phyloP scores from a whole-genome alignment of 805 yeast genomes.

The Monosporozyma solicola region DNA sequence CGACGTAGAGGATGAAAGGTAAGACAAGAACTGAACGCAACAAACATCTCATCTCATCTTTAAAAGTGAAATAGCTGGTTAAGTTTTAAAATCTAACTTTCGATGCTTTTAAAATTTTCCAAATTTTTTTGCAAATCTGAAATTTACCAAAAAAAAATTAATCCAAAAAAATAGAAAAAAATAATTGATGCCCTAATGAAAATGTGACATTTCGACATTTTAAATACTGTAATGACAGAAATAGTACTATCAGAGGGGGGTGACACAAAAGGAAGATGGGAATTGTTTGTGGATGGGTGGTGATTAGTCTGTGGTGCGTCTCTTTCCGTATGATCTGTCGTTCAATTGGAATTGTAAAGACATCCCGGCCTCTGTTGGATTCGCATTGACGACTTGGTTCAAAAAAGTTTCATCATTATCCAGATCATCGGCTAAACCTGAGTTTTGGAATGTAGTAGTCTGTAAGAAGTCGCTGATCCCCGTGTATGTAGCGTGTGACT shows the following conservation, averaged over 20 bases:
- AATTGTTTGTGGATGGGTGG: too few relatives aligned
- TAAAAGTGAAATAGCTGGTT: not conserved
- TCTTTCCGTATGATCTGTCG: slow-evolving; percentile 4
- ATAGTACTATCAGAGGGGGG: not conserved
- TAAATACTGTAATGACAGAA: not conserved
- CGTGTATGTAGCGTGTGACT: slow-evolving; percentile 6
- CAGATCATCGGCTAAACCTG: slow-evolving; percentile 24
- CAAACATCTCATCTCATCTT: not conserved
- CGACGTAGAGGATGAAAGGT: not conserved
- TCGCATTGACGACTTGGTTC: slow-evolving; percentile 4
- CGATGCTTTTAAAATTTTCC: slow-evolving; percentile 1
- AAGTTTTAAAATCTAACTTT: not conserved
- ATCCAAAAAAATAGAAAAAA: not conserved
- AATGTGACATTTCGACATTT: not conserved
- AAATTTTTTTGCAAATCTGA: not conserved
- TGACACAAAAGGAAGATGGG: not conserved
- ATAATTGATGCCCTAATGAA: not conserved
- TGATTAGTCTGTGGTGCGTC: slow-evolving; percentile 2
- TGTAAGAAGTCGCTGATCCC: slow-evolving; percentile 16
- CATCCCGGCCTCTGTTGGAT: slow-evolving; percentile 21
- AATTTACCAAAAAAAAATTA: not conserved
- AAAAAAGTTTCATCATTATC: slow-evolving; percentile 10
- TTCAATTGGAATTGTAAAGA: slow-evolving; percentile 14
- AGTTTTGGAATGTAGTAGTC: slow-evolving; percentile 12
- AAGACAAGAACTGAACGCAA: not conserved